phyloP scores from a whole-genome alignment of 257 asterid genomes.

The Echites panduratus region DNA sequence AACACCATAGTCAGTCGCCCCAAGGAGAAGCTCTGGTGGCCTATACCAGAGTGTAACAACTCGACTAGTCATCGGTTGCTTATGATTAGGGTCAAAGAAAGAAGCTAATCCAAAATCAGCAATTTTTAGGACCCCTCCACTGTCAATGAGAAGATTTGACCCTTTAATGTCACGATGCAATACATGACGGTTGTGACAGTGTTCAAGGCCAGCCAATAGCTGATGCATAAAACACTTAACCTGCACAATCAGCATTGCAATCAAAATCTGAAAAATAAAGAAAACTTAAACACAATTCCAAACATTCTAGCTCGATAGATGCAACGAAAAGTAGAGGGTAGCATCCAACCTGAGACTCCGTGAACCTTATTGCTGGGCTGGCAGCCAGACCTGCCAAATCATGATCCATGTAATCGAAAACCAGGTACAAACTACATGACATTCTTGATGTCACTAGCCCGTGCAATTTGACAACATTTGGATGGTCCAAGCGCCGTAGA shows the following conservation, averaged over 20 bases:
- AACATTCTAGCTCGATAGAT: constrained; percentile 9
- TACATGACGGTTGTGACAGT: constrained; percentile 69
- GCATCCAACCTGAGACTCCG: constrained; percentile 67
- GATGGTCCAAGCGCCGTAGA: constrained; percentile 83
- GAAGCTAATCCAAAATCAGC: constrained; percentile 94
- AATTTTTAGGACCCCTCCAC: constrained; percentile 68
- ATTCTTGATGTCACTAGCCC: constrained; percentile 87
- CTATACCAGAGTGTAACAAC: constrained; percentile 91
- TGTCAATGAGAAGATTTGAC: constrained; percentile 72
- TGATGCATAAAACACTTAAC: constrained; percentile 84
- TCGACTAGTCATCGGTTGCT: constrained; percentile 85
- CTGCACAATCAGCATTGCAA: constrained; percentile 34
- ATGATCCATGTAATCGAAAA: constrained; percentile 79
- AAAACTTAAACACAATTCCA: constrained; percentile 1
- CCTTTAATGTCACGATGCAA: constrained; percentile 90
- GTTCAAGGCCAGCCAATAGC: constrained; percentile 79
- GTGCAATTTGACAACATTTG: constrained; percentile 67
- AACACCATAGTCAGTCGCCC: constrained; percentile 79
- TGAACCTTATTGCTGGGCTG: constrained; percentile 63
- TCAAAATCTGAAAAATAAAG: constrained; percentile 1
- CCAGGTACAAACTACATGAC: constrained; percentile 84
- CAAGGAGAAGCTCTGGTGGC: constrained; percentile 89
- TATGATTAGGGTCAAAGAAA: constrained; percentile 60
- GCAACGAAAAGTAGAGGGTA: constrained; percentile 1
- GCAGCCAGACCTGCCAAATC: constrained; percentile 89